Conservation (phyloP, 2,329 filamentous ascomycete genomes). For the Trichoderma sp. region DNA sequence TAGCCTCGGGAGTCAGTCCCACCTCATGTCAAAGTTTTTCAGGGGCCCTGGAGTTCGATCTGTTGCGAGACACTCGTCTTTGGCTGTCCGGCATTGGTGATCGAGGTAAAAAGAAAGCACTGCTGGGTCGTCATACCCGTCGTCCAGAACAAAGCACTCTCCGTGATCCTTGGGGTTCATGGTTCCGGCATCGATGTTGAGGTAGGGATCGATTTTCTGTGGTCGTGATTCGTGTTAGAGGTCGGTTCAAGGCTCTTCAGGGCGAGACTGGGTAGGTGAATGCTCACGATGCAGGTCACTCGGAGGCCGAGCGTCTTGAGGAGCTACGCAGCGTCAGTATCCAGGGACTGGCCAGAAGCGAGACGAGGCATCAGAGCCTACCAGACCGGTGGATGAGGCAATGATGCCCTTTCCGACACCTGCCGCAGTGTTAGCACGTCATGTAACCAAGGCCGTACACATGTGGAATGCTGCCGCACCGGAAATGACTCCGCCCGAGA, state of each 20-base stretch:
- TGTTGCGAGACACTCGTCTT: neutral
- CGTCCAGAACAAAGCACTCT: constrained; percentile 84
- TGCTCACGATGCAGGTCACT: constrained; percentile 26
- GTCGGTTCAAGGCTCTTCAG: neutral
- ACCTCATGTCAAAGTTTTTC: neutral
- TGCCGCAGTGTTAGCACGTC: neutral
- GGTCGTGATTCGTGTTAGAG: constrained; percentile 20
- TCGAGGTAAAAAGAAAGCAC: constrained; percentile 13
- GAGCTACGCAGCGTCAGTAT: constrained; percentile 6
- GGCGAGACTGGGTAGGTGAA: neutral
- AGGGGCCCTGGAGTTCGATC: neutral
- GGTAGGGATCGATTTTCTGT: constrained; percentile 51
- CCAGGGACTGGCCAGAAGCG: neutral
- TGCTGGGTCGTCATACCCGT: constrained; percentile 51
- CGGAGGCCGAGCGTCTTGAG: constrained; percentile 21
- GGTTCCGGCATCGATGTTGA: constrained; percentile 45
- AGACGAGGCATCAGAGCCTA: constrained; percentile 7
- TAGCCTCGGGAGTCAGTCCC: neutral
- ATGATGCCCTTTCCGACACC: constrained; percentile 28
- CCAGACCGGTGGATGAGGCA: constrained; percentile 9
- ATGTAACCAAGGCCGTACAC: neutral
- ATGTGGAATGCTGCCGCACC: constrained; percentile 51
- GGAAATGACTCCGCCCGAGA: constrained; percentile 54
- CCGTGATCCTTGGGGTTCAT: constrained; percentile 61
- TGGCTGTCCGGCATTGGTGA: constrained; percentile 34